Base-by-base conservation (phyloP, 2,329 filamentous ascomycete species). In the Nemania diffusa region DNA sequence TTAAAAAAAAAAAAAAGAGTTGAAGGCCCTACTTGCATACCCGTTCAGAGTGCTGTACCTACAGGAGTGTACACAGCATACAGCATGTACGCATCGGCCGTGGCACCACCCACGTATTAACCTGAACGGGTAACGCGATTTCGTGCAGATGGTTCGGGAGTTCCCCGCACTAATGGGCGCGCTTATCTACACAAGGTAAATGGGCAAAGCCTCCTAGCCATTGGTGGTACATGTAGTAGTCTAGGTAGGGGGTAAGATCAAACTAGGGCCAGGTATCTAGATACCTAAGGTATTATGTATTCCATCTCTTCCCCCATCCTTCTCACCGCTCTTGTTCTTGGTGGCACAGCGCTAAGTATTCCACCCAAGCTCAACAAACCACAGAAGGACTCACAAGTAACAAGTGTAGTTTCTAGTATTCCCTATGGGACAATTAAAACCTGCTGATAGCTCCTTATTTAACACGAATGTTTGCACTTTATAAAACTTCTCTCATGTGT, bases 111-210 rank as follows among this genome's bases (percentile, higher is more conserved):
- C 63, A 68, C 67, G 62, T 59, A 71, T 73, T 67, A 69, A 69
- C 69, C 69, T 69, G 56, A 72, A 69, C 24, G 48, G 64, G 69
- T 52, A 69, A 64, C 42, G 56, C 44, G 64, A 72, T 72, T 69
- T 66, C 64, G 67, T 72, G 69, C 70, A 72, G 69, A 66, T 64
- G 29, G 68, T 52, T 70, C 66, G 68, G 69, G 72, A 72, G 60
- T 51, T 68, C 71, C 74, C 71, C 72, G 71, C 73, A 72, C 69
- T 71, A 73, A 70, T 53, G 24, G 50, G 46, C 51, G 68, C 71
- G 64, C 65, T 67, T 63, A 65, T 64, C 68, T 34, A 44, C 34
- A 51, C 62, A 55, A 56, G 52, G 46, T 22, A 62, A 46, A 55
- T 29, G 32, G 22, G 44, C 44, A 57, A 29, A 24, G 42, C 32